These are phyloP conservation scores for Calonectria pauciramosa DNA, from an alignment of 2,329 filamentous ascomycete genomes.

Conservation along the genomic window DNA sequence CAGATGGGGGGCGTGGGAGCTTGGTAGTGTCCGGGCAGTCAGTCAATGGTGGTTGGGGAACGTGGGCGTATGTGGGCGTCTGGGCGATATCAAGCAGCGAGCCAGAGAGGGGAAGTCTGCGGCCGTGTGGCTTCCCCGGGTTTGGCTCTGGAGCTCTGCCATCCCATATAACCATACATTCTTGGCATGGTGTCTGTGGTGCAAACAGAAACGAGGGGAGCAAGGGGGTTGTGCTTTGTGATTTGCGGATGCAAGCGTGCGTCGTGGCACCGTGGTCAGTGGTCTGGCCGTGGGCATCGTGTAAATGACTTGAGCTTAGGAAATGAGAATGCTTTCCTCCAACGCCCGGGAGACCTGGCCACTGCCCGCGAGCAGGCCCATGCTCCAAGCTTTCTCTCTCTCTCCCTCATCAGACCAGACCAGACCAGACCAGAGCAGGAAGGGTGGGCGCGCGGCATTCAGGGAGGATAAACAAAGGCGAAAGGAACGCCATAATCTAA, in stretches of 20 bases:
- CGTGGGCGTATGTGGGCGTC: background rate
- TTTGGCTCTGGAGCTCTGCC: background rate
- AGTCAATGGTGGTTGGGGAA: background rate
- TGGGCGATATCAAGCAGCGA: conserved; percentile 17
- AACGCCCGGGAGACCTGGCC: background rate
- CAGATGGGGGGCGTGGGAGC: conserved; percentile 15
- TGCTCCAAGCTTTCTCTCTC: conserved; percentile 4
- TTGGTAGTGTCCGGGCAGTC: background rate
- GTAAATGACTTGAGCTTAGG: conserved; percentile 1
- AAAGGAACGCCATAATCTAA: conserved; percentile 20
- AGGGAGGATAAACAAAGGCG: conserved; percentile 1
- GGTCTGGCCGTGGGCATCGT: conserved; percentile 5
- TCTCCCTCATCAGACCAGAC: background rate
- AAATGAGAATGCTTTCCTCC: background rate
- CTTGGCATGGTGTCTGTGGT: background rate
- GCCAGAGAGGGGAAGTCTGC: background rate
- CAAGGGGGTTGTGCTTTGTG: background rate
- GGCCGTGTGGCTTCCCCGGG: conserved; percentile 1
- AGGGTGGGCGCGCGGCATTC: background rate
- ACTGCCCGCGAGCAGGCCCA: conserved; percentile 1
- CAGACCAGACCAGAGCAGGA: background rate
- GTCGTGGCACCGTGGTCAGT: background rate
- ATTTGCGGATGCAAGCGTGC: conserved; percentile 8
- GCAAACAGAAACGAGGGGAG: conserved; percentile 9
- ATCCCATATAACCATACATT: conserved; percentile 4